phyloP scores from a whole-genome alignment of 129 eudicot species.

The Artemisia annua region DNA sequence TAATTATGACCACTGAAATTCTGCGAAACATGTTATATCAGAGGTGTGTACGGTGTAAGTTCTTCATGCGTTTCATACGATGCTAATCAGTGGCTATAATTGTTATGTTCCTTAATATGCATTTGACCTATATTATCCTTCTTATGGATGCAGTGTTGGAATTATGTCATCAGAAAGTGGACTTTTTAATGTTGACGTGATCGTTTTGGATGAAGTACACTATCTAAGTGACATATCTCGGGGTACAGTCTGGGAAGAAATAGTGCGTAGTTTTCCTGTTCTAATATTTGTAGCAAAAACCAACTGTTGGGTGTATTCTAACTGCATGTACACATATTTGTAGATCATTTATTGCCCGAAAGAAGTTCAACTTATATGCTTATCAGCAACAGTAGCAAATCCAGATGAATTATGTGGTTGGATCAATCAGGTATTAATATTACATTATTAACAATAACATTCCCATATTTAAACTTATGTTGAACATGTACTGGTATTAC shows the following conservation, averaged over 20 bases:
- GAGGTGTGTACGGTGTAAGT: conserved; percentile 62
- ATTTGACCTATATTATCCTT: conserved; percentile 18
- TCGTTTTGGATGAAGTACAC: conserved; percentile 99
- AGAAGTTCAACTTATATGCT: conserved; percentile 95
- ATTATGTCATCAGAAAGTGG: conserved; percentile 74
- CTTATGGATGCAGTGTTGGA: conserved; percentile 77
- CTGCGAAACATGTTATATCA: conserved; percentile 95
- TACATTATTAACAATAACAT: conserved; percentile 7
- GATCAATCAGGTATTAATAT: conserved; percentile 82
- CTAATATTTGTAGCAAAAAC: conserved; percentile 12
- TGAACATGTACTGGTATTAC: neutral
- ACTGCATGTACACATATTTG: conserved; percentile 13
- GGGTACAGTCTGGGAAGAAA: conserved; percentile 99
- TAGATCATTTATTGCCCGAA: conserved; percentile 98
- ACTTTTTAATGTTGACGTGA: conserved; percentile 87
- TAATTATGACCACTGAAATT: conserved; percentile 98
- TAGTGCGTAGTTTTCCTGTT: conserved; percentile 48
- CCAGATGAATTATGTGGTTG: conserved; percentile 99
- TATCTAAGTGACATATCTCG: conserved; percentile 97
- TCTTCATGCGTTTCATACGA: conserved; percentile 9
- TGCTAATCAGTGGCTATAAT: too few relatives aligned
- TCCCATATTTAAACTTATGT: conserved; percentile 2
- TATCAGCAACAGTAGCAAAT: conserved; percentile 98
- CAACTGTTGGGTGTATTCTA: conserved; percentile 13
- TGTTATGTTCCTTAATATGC: conserved; percentile 1